Evolutionary conservation across 1,284 basidiomycete genomes (phyloP).

Genomic region (Polyporus tsugae): DNA sequence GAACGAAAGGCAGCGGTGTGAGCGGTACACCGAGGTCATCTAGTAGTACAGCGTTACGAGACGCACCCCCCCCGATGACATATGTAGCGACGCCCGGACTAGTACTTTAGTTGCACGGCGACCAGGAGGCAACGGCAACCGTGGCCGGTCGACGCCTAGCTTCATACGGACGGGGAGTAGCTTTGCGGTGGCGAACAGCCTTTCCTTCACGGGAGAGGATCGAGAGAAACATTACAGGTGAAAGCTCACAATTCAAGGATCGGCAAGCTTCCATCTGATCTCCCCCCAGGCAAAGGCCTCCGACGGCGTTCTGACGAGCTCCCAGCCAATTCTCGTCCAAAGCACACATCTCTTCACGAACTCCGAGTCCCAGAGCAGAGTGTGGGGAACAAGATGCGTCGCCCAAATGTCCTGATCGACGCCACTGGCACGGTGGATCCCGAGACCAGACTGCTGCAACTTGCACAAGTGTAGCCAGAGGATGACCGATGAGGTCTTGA

Average conservation of each 20-base stretch:
- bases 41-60: not conserved
- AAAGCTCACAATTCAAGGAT: not conserved
- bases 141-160: too few species aligned
- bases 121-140: too few species aligned
- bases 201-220: not conserved
- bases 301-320: not conserved
- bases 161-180: too few species aligned
- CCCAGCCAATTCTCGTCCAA: not conserved
- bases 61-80: not conserved
- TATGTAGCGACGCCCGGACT: not conserved
- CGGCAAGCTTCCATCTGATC: not conserved
- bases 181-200: too few species aligned
- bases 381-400: not conserved
- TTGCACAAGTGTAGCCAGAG: not conserved
- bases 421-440: not conserved
- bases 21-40: not conserved
- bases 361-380: too few species aligned
- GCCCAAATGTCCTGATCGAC: not conserved
- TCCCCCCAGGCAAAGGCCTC: not conserved
- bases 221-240: not conserved
- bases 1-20: not conserved
- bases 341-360: not conserved
- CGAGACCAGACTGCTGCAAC: not conserved
- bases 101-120: too few species aligned
- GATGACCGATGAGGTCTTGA: not conserved